These are phyloP conservation scores for Didymella lethalis DNA, from an alignment of 2,329 filamentous ascomycete genomes.

Conservation along the genomic window DNA sequence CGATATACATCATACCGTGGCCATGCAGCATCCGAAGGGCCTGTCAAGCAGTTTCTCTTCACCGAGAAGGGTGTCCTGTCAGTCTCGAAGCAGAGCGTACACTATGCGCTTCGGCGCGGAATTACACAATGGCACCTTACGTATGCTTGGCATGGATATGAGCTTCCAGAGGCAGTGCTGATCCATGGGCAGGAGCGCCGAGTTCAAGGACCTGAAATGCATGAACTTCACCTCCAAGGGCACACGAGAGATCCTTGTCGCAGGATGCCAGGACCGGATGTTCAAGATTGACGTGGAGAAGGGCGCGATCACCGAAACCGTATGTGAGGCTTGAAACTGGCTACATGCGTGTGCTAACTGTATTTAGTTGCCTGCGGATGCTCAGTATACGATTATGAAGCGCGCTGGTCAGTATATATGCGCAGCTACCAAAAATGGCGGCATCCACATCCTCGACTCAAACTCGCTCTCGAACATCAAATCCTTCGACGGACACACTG, in stretches of 20 bases:
- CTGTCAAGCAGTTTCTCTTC: slow-evolving; percentile 87
- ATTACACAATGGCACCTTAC: slow-evolving; percentile 87
- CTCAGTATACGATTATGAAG: slow-evolving; percentile 91
- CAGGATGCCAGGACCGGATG: slow-evolving; percentile 86
- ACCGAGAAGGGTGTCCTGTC: slow-evolving; percentile 90
- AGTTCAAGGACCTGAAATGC: slow-evolving; percentile 87
- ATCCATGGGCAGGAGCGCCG: slow-evolving; percentile 63
- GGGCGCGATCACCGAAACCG: slow-evolving; percentile 54
- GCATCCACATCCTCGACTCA: slow-evolving; percentile 86
- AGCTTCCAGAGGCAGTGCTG: slow-evolving; percentile 20
- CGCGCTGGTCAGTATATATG: slow-evolving; percentile 86
- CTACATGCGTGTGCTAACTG: slow-evolving; percentile 34
- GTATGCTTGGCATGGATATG: slow-evolving; percentile 56
- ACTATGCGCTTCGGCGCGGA: slow-evolving; percentile 86
- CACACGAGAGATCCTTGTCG: slow-evolving; percentile 82
- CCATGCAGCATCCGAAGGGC: slow-evolving; percentile 74
- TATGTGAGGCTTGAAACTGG: slow-evolving; percentile 23
- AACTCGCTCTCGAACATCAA: slow-evolving; percentile 79
- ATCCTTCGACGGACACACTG: slow-evolving; percentile 88
- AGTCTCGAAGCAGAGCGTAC: slow-evolving; percentile 82
- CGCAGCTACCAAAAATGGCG: slow-evolving; percentile 82
- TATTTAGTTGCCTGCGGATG: slow-evolving; percentile 69
- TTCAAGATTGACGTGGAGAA: slow-evolving; percentile 74
- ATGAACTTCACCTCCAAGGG: slow-evolving; percentile 95
- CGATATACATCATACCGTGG: slow-evolving; percentile 90